Evolutionary conservation across 139 green algal genomes (phyloP).

Genomic region (Closterium sp.): DNA sequence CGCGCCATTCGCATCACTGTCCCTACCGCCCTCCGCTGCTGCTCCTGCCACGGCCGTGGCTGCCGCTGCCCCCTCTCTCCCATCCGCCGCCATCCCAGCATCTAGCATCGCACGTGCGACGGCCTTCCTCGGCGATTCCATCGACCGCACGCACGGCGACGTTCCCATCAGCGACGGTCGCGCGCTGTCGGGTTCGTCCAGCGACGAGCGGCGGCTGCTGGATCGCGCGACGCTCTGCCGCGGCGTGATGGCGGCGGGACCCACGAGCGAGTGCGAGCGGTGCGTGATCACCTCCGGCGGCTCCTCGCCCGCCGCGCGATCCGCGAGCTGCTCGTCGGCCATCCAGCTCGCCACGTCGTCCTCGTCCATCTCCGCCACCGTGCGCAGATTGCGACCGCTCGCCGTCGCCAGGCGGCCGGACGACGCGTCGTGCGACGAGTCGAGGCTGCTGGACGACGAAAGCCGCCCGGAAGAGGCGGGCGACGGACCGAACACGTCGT

Average conservation of each 20-base stretch:
- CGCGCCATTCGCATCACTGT: neutral
- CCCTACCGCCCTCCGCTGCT: neutral
- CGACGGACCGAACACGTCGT: constrained; percentile 42
- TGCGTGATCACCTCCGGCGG: constrained; percentile 20
- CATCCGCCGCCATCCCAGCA: neutral
- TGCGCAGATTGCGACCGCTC: neutral
- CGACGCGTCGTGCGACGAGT: neutral
- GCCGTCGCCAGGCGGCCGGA: neutral
- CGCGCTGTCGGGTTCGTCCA: constrained; percentile 1
- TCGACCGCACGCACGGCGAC: neutral
- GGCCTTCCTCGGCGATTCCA: constrained; percentile 3
- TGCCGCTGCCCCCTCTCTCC: constrained; percentile 1
- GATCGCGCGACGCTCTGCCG: neutral
- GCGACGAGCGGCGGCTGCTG: neutral
- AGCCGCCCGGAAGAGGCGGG: constrained; percentile 12
- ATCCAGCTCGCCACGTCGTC: constrained; percentile 19
- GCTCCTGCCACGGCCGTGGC: neutral
- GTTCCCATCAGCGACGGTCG: neutral
- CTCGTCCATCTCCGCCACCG: neutral
- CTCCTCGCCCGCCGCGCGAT: neutral
- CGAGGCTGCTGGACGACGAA: neutral
- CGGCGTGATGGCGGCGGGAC: constrained; percentile 16
- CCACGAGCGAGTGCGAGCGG: constrained; percentile 46
- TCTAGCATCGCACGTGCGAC: neutral
- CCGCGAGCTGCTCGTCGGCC: neutral